These are phyloP conservation scores for Populus tomentosa DNA, from an alignment of 441 rosid species.

Conservation along the genomic window DNA sequence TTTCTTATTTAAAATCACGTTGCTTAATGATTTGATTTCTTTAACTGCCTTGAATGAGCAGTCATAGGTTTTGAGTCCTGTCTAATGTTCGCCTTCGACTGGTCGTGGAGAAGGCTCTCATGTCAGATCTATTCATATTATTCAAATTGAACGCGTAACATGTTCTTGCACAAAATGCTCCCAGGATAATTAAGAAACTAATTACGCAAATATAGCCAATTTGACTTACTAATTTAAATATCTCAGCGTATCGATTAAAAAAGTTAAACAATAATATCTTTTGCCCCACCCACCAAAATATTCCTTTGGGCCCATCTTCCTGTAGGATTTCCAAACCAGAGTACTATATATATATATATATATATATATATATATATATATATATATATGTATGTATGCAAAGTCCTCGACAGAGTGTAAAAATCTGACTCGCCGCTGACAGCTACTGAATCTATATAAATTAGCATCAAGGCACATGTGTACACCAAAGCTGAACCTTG, in stretches of 20 bases:
- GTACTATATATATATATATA: not conserved
- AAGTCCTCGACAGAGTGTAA: not conserved
- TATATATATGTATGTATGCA: no score
- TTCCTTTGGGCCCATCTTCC: constrained; percentile 16
- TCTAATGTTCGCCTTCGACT: not conserved
- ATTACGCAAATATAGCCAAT: not conserved
- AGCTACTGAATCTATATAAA: no score
- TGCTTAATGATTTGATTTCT: no score
- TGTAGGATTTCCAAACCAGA: constrained; percentile 19
- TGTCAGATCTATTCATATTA: not conserved
- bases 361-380: not conserved
- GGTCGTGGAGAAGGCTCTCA: not conserved
- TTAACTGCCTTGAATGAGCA: not conserved
- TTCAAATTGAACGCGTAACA: not conserved
- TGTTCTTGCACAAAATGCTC: not conserved
- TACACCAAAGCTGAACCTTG: not conserved
- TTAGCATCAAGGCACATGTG: no score
- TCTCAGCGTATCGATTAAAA: not conserved
- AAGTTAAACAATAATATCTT: not conserved
- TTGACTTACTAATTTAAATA: not conserved
- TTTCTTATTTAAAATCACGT: no score
- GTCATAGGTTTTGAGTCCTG: not conserved
- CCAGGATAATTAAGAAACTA: not conserved
- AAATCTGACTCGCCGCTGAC: not conserved
- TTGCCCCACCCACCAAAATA: constrained; percentile 7